Evolutionary conservation across 2,329 filamentous ascomycete species (phyloP), one percentile per base, ranked within the genome.

Genomic region (Colletotrichum sojae): DNA sequence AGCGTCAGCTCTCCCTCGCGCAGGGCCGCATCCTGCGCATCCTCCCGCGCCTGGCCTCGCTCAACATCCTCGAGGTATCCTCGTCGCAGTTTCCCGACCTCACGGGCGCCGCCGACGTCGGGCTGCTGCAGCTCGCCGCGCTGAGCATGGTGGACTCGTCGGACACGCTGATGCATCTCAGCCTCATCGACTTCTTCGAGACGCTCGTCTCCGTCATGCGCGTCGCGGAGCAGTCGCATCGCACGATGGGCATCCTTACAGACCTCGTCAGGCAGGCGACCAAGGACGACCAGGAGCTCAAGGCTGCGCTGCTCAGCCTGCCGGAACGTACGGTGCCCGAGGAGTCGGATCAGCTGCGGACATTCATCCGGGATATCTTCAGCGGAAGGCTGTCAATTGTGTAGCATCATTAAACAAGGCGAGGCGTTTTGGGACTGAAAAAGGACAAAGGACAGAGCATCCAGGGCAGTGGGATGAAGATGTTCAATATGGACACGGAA

Each of bases 121-220:
- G 85, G 0, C 71, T 89, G 5, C 77, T 89, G 5, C 83, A 84
- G 52, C 89, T 86, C 74, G 85, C 83, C 4, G 83, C 83, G 8
- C 75, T 88, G 31, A 78, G 73, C 62, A 88, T 89, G 86, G 80
- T 88, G 27, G 84, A 86, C 67, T 80, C 74, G 63, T 74, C 78
- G 1, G 87, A 89, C 63, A 67, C 78, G 20, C 79, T 89, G 22
- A 85, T 89, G 83, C 82, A 84, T 51, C 76, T 85, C 6, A 85
- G 72, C 61, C 79, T 88, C 20, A 76, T 86, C n/a, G 84, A 88
- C 70, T 89, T 88, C 68, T 86, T 86, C 72, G 84, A 88, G 77
- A 77, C 79, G 8, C 78, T 88, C 20, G 76, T 88, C 31, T 84
- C 81, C 57, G 78, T 86, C 40, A 81, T 87, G 79, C 78, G 84